Evolutionary conservation across 2,329 filamentous ascomycete genomes (phyloP).

Genomic region (Colletotrichum australisinense): DNA sequence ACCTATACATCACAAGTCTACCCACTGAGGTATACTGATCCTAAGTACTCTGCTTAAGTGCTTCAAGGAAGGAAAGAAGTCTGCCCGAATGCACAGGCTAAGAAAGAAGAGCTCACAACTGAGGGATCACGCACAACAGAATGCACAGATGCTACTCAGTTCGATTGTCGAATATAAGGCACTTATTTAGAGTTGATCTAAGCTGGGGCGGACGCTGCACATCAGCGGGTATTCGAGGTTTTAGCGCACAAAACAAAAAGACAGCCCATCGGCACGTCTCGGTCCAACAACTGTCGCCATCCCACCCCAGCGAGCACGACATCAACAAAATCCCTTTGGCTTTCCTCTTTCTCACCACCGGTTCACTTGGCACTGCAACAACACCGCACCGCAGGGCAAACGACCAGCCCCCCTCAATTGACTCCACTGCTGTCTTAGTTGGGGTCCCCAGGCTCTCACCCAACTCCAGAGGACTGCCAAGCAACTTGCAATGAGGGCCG

Average conservation of each 20-base stretch:
- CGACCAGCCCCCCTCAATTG: neutral
- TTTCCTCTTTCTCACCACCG: neutral
- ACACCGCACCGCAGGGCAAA: constrained; percentile 1
- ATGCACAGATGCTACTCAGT: neutral
- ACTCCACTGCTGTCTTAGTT: neutral
- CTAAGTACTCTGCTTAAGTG: too few relatives aligned
- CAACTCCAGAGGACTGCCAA: constrained; percentile 1
- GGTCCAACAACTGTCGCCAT: constrained; percentile 21
- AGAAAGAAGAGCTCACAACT: too few relatives aligned
- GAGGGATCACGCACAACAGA: too few relatives aligned
- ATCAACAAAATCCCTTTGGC: constrained; percentile 16
- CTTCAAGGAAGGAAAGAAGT: too few relatives aligned
- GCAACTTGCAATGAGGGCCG: neutral
- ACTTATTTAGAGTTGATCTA: neutral
- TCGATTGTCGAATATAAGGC: neutral
- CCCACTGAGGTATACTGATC: too few relatives aligned
- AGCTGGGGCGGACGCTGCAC: neutral
- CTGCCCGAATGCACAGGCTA: too few relatives aligned
- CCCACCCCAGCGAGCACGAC: constrained; percentile 31
- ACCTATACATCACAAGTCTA: too few relatives aligned
- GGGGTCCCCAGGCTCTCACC: neutral
- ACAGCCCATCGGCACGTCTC: neutral
- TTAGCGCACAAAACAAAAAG: neutral
- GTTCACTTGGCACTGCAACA: constrained; percentile 23
- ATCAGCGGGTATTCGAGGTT: neutral